Evolutionary conservation across 2,329 filamentous ascomycete genomes (phyloP).

Genomic region (Coniosporium tulheliwenetii): DNA sequence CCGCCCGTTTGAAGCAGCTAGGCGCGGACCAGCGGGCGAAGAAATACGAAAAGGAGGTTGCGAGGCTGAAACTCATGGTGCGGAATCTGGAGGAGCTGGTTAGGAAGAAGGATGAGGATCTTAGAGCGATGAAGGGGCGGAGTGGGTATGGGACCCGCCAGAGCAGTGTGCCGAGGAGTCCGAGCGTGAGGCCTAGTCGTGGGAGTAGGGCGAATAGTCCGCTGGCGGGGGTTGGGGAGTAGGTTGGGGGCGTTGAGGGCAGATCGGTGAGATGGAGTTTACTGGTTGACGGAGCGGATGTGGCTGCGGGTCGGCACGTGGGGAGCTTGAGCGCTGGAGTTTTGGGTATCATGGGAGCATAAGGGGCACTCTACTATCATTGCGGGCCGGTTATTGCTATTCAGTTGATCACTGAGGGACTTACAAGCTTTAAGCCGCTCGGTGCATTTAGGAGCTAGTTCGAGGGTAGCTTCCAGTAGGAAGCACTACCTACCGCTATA

Average conservation of each 20-base stretch:
- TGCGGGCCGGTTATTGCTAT: too few species aligned
- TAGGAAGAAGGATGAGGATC: slow-evolving; percentile 17
- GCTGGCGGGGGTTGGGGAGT: slow-evolving; percentile 5
- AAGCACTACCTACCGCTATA: too few species aligned
- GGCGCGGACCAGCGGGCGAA: slow-evolving; percentile 9
- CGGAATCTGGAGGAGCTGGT: slow-evolving; percentile 13
- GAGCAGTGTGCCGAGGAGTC: slow-evolving; percentile 7
- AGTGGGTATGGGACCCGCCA: slow-evolving; percentile 13
- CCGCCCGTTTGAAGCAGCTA: slow-evolving; percentile 9
- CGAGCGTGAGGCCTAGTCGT: slow-evolving; percentile 11
- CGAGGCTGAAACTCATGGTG: slow-evolving; percentile 10
- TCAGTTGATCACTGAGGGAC: too few species aligned
- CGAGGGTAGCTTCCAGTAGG: too few species aligned
- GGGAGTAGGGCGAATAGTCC: slow-evolving; percentile 12
- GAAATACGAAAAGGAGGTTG: slow-evolving; percentile 10
- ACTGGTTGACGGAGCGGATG: not conserved
- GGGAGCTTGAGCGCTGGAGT: too few species aligned
- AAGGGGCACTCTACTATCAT: too few species aligned
- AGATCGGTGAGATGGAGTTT: slow-evolving; percentile 2
- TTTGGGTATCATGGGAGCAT: too few species aligned
- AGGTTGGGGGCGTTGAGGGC: slow-evolving; percentile 2
- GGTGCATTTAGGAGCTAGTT: too few species aligned
- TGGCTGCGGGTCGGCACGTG: too few species aligned
- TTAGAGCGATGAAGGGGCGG: slow-evolving; percentile 16
- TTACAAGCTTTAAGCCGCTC: too few species aligned